A percentile compares a stretch with the other conserved stretches of the same genome.
These are phyloP conservation scores for Suillus clintonianus DNA, from an alignment of 768 basidiomycete genomes.

Conservation along the genomic window DNA sequence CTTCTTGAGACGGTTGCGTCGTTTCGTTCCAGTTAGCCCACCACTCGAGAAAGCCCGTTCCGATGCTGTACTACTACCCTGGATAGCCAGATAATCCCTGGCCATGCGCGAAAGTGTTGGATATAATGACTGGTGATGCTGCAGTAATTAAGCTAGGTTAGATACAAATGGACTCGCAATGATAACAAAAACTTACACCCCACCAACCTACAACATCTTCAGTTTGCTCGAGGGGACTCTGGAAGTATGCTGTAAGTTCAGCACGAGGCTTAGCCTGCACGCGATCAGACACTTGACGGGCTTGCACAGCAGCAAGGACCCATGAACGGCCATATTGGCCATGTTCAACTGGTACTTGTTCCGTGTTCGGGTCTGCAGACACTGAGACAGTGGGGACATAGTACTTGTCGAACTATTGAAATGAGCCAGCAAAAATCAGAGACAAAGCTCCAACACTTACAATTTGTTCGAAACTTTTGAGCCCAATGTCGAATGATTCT, in stretches of 20 bases:
- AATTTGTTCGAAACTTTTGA: background rate
- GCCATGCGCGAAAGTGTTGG: slow-evolving; percentile 16
- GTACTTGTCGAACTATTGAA: background rate
- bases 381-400: background rate
- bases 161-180: background rate
- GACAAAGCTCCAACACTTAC: background rate
- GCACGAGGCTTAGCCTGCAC: background rate
- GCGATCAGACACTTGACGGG: background rate
- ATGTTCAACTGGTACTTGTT: background rate
- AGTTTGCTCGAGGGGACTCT: slow-evolving; percentile 1
- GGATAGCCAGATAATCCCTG: slow-evolving; percentile 22
- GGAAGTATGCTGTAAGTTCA: background rate
- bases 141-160: slow-evolving; percentile 13
- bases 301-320: slow-evolving; percentile 1
- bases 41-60: slow-evolving; percentile 30
- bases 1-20: slow-evolving; percentile 20
- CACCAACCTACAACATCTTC: slow-evolving; percentile 7
- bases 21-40: slow-evolving; percentile 22
- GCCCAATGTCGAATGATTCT: background rate
- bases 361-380: background rate
- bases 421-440: background rate
- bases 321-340: background rate
- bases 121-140: slow-evolving; percentile 12
- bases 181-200: slow-evolving; percentile 2
- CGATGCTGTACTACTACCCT: slow-evolving; percentile 25